Percentiles rank a stretch among this genome's conserved stretches.
Conservation (phyloP, 2,329 filamentous ascomycete genomes). For the Cercospora sp. region DNA sequence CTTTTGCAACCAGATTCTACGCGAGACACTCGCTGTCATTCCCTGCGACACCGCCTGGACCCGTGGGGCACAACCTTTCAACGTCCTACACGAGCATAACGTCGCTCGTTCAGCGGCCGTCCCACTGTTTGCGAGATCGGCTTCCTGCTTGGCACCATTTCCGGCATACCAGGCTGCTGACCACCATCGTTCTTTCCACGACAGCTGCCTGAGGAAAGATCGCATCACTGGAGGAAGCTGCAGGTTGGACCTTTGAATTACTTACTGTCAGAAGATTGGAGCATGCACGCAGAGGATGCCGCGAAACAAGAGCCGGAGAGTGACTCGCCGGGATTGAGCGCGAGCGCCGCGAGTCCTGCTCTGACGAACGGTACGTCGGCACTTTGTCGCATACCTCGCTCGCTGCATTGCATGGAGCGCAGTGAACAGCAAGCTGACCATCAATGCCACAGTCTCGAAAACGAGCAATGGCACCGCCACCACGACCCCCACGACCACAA, state of each 20-base stretch:
- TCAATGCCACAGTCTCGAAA: constrained; percentile 3
- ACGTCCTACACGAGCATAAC: neutral
- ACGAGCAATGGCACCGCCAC: constrained; percentile 22
- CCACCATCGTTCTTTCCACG: neutral
- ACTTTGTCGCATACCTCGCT: neutral
- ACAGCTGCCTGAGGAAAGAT: neutral
- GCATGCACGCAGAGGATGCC: constrained; percentile 34
- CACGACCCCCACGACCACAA: constrained; percentile 4
- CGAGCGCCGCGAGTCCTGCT: constrained; percentile 16
- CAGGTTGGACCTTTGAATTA: constrained; percentile 1
- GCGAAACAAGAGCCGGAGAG: constrained; percentile 31
- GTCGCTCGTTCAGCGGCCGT: neutral
- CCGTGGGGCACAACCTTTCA: neutral
- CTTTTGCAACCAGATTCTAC: neutral
- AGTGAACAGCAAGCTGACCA: constrained; percentile 5
- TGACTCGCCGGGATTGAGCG: constrained; percentile 29
- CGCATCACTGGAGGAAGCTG: neutral
- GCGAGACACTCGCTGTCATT: constrained; percentile 1
- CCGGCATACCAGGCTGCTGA: neutral
- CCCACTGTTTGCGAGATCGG: constrained; percentile 1
- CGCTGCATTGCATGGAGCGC: neutral
- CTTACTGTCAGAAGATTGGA: constrained; percentile 11
- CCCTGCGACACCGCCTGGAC: neutral
- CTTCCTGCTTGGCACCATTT: neutral
- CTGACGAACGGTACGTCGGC: constrained; percentile 24